Conservation (phyloP, 2,329 filamentous ascomycete genomes). For the Penicillium polonicum region DNA sequence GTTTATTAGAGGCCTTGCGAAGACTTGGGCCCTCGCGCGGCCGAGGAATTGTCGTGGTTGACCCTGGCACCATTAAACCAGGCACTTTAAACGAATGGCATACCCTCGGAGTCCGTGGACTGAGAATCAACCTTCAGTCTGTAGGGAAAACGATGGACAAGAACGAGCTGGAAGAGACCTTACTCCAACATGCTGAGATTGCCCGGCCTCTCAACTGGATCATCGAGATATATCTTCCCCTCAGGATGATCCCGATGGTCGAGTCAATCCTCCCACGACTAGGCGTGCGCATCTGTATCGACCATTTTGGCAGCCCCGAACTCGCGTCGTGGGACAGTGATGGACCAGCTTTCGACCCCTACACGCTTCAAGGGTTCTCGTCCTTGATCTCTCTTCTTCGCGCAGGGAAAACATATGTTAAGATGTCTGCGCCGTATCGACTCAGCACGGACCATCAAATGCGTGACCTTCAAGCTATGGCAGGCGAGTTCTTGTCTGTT, state of each 20-base stretch:
- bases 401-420: conserved; percentile 54
- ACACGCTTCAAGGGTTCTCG: conserved; percentile 51
- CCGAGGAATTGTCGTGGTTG: conserved; percentile 58
- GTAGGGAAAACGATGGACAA: conserved; percentile 45
- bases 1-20: conserved; percentile 55
- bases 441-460: conserved; percentile 48
- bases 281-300: conserved; percentile 56
- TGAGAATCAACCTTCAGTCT: conserved; percentile 60
- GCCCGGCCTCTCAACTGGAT: conserved; percentile 56
- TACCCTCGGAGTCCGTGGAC: conserved; percentile 56
- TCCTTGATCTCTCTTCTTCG: conserved; percentile 51
- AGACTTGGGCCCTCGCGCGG: conserved; percentile 51
- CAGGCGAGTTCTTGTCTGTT: conserved; percentile 49
- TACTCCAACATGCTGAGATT: conserved; percentile 52
- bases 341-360: conserved; percentile 39
- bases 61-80: conserved; percentile 44
- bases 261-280: conserved; percentile 51
- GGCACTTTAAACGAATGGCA: conserved; percentile 55
- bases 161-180: conserved; percentile 42
- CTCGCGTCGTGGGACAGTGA: conserved; percentile 28
- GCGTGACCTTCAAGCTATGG: conserved; percentile 50
- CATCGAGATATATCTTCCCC: conserved; percentile 58
- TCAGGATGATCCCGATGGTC: conserved; percentile 52
- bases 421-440: conserved; percentile 60
- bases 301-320: conserved; percentile 58